Percentiles rank a stretch among this genome's conserved stretches.
phyloP scores from a whole-genome alignment of 2,329 filamentous ascomycete species.

The Monilinia vaccinii-corymbosi region DNA sequence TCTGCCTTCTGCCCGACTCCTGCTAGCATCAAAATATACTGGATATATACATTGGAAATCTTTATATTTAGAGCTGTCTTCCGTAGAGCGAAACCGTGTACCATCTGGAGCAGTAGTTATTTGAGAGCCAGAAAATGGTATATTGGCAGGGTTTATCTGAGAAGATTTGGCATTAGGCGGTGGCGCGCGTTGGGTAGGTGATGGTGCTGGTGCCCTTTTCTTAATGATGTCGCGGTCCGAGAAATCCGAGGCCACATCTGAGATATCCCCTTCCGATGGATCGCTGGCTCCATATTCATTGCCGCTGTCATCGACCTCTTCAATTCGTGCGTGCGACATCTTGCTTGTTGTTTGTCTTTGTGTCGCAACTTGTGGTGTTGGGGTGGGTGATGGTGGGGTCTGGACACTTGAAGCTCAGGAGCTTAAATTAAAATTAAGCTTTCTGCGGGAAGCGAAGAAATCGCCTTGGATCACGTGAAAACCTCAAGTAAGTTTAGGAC shows the following conservation, averaged over 20 bases:
- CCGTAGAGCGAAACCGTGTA: constrained; percentile 31
- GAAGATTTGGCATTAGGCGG: constrained; percentile 29
- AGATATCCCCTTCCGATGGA: constrained; percentile 77
- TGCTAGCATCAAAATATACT: constrained; percentile 79
- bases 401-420: background rate
- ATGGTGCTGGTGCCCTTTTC: constrained; percentile 6
- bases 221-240: constrained; percentile 38
- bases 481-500: too few species aligned
- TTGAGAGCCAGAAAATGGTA: constrained; percentile 33
- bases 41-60: constrained; percentile 88
- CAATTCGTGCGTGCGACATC: constrained; percentile 83
- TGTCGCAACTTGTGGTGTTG: constrained; percentile 1
- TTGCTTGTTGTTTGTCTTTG: constrained; percentile 15
- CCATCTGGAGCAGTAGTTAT: constrained; percentile 28
- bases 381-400: constrained; percentile 6
- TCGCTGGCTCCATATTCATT: constrained; percentile 44
- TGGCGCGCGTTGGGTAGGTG: constrained; percentile 21
- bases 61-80: constrained; percentile 52
- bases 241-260: constrained; percentile 49
- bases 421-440: background rate
- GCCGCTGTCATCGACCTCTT: constrained; percentile 83
- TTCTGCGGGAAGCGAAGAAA: background rate
- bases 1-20: constrained; percentile 69
- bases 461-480: background rate
- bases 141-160: constrained; percentile 32